These are phyloP conservation scores for Simplicillium sp. DNA, from an alignment of 2,329 filamentous ascomycete genomes.

Conservation along the genomic window DNA sequence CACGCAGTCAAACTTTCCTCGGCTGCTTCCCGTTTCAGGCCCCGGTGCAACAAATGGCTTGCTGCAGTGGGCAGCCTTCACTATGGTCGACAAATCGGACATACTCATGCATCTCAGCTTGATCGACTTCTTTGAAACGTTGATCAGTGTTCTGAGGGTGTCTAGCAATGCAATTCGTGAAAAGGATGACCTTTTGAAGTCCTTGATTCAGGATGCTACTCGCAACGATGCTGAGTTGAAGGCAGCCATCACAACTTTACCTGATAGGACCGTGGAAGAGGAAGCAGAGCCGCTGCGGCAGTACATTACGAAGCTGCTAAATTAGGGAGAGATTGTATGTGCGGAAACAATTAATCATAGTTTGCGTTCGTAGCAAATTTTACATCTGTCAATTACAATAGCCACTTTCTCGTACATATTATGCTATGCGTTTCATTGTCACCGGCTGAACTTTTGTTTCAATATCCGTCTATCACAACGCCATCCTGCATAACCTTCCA, in stretches of 20 bases:
- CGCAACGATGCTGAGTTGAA: conserved; percentile 27
- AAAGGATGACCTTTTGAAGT: conserved; percentile 25
- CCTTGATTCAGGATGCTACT: conserved; percentile 31
- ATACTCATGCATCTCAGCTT: conserved; percentile 39
- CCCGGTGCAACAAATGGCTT: conserved; percentile 22
- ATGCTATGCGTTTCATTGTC: no score
- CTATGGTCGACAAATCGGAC: conserved; percentile 41
- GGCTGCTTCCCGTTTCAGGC: conserved; percentile 17
- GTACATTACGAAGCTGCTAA: conserved; percentile 24
- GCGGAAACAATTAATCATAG: neutral
- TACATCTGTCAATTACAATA: neutral
- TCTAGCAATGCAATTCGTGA: conserved; percentile 22
- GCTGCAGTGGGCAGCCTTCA: conserved; percentile 40
- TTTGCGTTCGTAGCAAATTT: no score
- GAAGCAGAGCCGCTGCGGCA: conserved; percentile 36
- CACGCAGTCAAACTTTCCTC: conserved; percentile 24
- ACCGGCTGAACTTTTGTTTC: no score
- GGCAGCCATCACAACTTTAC: conserved; percentile 29
- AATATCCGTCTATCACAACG: neutral
- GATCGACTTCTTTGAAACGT: conserved; percentile 42
- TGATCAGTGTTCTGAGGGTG: conserved; percentile 37
- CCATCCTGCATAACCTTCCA: neutral
- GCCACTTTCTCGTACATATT: neutral
- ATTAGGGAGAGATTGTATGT: neutral
- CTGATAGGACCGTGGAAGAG: conserved; percentile 39